Evolutionary conservation across 768 basidiomycete species (phyloP).

Genomic region (Chalciporus piperatus): DNA sequence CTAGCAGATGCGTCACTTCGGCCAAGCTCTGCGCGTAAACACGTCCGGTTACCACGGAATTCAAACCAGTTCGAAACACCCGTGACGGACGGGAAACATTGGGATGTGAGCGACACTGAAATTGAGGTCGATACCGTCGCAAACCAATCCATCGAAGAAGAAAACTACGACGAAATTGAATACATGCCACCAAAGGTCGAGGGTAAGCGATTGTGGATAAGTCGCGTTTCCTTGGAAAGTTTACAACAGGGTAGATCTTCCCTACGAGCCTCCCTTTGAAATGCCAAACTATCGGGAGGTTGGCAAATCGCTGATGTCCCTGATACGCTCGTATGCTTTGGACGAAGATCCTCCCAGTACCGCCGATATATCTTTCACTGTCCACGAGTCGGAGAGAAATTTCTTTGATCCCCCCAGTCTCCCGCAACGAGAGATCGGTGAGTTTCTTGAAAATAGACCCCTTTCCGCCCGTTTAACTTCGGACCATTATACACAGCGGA

Average conservation of each 20-base stretch:
- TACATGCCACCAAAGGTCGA: slow-evolving; percentile 53
- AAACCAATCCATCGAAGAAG: slow-evolving; percentile 25
- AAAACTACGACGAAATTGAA: slow-evolving; percentile 48
- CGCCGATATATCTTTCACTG: slow-evolving; percentile 17
- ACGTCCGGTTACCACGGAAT: slow-evolving; percentile 53
- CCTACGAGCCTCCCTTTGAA: slow-evolving; percentile 47
- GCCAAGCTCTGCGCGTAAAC: slow-evolving; percentile 68
- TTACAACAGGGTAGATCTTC: slow-evolving; percentile 30
- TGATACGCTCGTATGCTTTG: slow-evolving; percentile 34
- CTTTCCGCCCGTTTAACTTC: neutral
- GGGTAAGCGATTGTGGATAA: slow-evolving; percentile 34
- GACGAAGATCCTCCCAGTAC: slow-evolving; percentile 31
- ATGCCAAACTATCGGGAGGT: slow-evolving; percentile 47
- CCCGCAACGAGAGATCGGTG: slow-evolving; percentile 24
- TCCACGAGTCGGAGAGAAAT: slow-evolving; percentile 14
- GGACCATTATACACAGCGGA: slow-evolving; percentile 17
- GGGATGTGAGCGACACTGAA: slow-evolving; percentile 69
- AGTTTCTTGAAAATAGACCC: neutral
- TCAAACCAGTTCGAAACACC: slow-evolving; percentile 66
- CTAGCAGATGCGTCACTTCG: slow-evolving; percentile 46
- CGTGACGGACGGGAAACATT: slow-evolving; percentile 59
- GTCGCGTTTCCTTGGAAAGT: neutral
- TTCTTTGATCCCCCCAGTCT: slow-evolving; percentile 21
- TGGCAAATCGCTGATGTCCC: slow-evolving; percentile 35
- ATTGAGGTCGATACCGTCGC: slow-evolving; percentile 30